Evolutionary conservation across 345 rosid species (phyloP).

Genomic region (Citrus hindsii): DNA sequence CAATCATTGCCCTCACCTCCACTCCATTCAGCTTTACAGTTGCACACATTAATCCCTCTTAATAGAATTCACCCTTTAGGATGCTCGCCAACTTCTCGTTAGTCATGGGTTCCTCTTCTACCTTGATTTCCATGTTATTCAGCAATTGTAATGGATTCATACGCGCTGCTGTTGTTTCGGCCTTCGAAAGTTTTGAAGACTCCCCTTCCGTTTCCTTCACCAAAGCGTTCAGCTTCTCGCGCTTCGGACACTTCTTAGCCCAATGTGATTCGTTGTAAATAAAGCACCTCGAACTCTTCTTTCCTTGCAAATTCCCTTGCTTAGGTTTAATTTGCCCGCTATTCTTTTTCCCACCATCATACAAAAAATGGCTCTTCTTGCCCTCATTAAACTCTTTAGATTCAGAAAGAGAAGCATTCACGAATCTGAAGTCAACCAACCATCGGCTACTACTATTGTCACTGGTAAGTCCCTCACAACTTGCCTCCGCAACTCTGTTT

Average conservation of each 20-base stretch:
- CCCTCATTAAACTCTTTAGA: accelerated
- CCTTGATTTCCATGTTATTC: accelerated
- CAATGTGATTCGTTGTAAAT: accelerated
- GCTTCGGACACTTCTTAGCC: no score
- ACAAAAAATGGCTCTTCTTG: no score
- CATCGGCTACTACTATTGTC: accelerated
- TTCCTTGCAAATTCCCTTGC: no score
- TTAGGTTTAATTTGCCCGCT: accelerated
- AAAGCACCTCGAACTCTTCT: accelerated
- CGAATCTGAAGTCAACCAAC: no score
- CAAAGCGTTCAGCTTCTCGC: no score
- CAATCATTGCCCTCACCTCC: no score
- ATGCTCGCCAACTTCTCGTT: accelerated
- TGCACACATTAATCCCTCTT: no score
- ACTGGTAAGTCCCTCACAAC: accelerated
- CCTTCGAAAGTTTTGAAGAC: accelerated
- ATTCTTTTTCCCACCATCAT: no score
- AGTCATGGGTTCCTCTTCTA: no score
- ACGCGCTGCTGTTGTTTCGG: accelerated
- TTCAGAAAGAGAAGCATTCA: accelerated
- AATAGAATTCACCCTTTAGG: accelerated
- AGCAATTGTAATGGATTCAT: no score
- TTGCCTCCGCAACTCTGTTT: no score
- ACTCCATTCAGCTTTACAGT: accelerated
- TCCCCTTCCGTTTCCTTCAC: no score